phyloP scores from a whole-genome alignment of 2,329 filamentous ascomycete species.

The Penicillium brevicompactum region DNA sequence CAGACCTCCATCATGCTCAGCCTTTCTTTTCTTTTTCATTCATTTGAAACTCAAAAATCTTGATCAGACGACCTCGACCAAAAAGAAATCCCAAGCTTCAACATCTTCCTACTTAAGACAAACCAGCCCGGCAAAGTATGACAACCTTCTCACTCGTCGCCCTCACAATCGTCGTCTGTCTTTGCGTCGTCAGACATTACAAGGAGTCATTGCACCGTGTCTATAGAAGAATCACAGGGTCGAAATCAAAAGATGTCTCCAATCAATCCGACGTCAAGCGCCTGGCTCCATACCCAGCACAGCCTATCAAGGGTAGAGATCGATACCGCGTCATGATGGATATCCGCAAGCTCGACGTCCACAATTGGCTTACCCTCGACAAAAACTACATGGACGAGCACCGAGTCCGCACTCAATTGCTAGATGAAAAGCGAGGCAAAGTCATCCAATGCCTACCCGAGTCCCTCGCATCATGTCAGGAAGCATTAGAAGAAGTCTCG shows the following conservation, averaged over 20 bases:
- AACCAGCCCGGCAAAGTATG: constrained; percentile 31
- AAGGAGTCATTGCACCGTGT: constrained; percentile 8
- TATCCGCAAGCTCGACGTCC: constrained; percentile 47
- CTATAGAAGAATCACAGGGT: no score
- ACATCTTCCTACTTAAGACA: background rate
- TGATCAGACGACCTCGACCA: constrained; percentile 3
- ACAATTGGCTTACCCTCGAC: constrained; percentile 54
- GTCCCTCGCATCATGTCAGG: constrained; percentile 49
- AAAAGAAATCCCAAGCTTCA: background rate
- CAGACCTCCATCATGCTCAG: background rate
- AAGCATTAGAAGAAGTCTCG: constrained; percentile 50
- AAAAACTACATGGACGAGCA: constrained; percentile 50
- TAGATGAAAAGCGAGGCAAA: constrained; percentile 40
- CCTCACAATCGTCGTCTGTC: constrained; percentile 32
- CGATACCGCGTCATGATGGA: constrained; percentile 51
- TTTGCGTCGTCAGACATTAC: constrained; percentile 30
- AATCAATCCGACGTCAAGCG: constrained; percentile 31
- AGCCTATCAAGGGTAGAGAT: constrained; percentile 42
- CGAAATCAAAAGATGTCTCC: constrained; percentile 6
- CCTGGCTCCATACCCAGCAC: constrained; percentile 40
- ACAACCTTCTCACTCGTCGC: constrained; percentile 33
- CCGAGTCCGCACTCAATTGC: constrained; percentile 43
- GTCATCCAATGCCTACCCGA: constrained; percentile 51
- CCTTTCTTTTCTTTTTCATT: background rate
- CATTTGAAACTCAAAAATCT: background rate